phyloP scores from a whole-genome alignment of 1,284 basidiomycete species.

The Boletus nobilissimus region DNA sequence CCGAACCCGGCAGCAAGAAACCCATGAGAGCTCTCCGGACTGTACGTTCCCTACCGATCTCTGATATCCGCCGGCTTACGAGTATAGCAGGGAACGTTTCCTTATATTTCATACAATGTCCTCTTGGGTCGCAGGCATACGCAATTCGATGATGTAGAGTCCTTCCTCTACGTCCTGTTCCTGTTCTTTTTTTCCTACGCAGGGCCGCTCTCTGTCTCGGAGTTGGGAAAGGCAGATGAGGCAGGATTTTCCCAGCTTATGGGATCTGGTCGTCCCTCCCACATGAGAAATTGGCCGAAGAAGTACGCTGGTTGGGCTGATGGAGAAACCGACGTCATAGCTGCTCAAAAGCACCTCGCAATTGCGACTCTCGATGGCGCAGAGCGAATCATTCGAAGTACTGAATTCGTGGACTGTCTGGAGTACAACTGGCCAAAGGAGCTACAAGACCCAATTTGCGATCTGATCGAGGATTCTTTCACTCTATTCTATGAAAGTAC shows the following conservation, averaged over 20 bases:
- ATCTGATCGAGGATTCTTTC: not conserved
- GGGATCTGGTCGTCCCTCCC: not conserved
- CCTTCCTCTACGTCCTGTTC: constrained; percentile 30
- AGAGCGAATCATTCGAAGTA: not conserved
- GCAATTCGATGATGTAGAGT: constrained; percentile 29
- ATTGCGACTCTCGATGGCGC: not conserved
- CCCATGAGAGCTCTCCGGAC: not conserved
- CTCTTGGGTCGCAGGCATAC: constrained; percentile 8
- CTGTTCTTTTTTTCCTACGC: constrained; percentile 1
- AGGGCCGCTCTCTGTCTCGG: constrained; percentile 6
- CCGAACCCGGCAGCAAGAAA: not conserved
- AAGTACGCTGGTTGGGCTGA: constrained; percentile 18
- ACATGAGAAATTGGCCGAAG: constrained; percentile 16
- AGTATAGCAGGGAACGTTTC: constrained; percentile 18
- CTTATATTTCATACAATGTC: constrained; percentile 21
- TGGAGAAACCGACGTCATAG: not conserved
- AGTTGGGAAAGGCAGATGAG: not conserved
- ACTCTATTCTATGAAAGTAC: not conserved
- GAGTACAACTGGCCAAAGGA: not conserved
- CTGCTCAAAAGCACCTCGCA: not conserved
- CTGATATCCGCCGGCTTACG: no score
- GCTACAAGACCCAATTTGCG: not conserved
- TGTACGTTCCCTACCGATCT: not conserved
- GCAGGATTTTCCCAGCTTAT: constrained; percentile 3
- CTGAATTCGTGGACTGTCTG: not conserved